Base-by-base conservation (phyloP, 768 basidiomycete genomes). In the Agaricus subrufescens region DNA sequence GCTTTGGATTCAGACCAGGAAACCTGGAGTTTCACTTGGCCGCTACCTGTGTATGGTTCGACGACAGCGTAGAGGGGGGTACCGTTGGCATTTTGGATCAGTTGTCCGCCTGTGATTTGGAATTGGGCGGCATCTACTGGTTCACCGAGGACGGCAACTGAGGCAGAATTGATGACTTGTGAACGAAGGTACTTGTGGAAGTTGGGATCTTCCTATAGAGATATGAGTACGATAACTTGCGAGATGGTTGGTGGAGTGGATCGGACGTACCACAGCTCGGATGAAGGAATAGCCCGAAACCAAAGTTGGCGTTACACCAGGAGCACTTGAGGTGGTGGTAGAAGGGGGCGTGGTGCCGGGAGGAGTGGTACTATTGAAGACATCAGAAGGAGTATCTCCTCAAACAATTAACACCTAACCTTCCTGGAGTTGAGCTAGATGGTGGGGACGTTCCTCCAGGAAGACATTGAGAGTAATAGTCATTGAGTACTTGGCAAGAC, bases 161-260 rank as follows among this genome's bases (percentile, higher is more conserved):
- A 73, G 5, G 75, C 72, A 15, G 73, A 75, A 60, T 70, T 68
- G 19, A 67, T 59, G 0, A 74, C 71, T 59, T 81, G 73, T 15
- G 83, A 82, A 43, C 75, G 77, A 34, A 86, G 77, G 65, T 85
- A 84, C 60, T 82, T 73, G 67, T 82, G 83, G 77, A 82, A 83
- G 67, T 83, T 80, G 3, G 81, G 81, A 37, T 74, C 77, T 56
- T 74, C 78, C 80, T 83, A 57, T 9, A 4, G 46, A 23, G 34
- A 9, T 26, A 3, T 4, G 15, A 8, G 29, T 38, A 29, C 12
- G 29, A 40, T 42, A 25, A 46, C 7, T 44, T 12, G 8, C 10
- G 26, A 27, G 8, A 7, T 1, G 46, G 31, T 12, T 37, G 3
- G 7, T 6, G 5, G 29, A 4, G 26, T 19, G 29, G 38, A 34